Evolutionary conservation across 768 basidiomycete genomes (phyloP).

Genomic region (Neoboletus magnificus): DNA sequence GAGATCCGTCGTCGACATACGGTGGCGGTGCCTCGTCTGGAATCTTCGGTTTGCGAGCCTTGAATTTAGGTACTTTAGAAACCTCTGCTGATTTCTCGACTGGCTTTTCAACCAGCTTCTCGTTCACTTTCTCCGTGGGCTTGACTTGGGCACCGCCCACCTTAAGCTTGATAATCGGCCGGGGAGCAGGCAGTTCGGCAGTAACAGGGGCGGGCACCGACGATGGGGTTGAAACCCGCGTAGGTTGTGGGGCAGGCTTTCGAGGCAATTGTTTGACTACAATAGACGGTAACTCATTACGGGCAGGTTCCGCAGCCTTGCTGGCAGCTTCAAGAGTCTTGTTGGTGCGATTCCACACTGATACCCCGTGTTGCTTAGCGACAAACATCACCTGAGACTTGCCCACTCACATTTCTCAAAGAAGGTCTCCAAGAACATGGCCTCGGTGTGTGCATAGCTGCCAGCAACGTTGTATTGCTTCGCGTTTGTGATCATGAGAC

Average conservation of each 20-base stretch:
- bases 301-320: constrained; percentile 35
- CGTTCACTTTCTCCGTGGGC: constrained; percentile 29
- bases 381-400: neutral
- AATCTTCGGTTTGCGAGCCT: constrained; percentile 43
- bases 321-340: constrained; percentile 74
- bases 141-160: constrained; percentile 44
- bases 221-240: constrained; percentile 5
- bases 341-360: constrained; percentile 87
- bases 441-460: constrained; percentile 72
- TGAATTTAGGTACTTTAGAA: constrained; percentile 38
- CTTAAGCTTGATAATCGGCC: constrained; percentile 68
- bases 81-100: constrained; percentile 29
- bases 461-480: constrained; percentile 77
- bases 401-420: constrained; percentile 78
- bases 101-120: constrained; percentile 26
- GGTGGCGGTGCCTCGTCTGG: constrained; percentile 54
- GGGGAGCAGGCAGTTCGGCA: constrained; percentile 37
- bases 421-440: constrained; percentile 68
- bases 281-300: constrained; percentile 25
- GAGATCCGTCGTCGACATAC: constrained; percentile 77
- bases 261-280: constrained; percentile 22
- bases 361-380: constrained; percentile 4
- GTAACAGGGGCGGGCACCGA: constrained; percentile 12
- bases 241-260: constrained; percentile 15
- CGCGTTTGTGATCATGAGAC: constrained; percentile 84